A percentile compares a stretch with the other conserved stretches of the same genome.
Evolutionary conservation across 2,329 filamentous ascomycete species (phyloP).

Genomic region (Diaporthe caulivora): DNA sequence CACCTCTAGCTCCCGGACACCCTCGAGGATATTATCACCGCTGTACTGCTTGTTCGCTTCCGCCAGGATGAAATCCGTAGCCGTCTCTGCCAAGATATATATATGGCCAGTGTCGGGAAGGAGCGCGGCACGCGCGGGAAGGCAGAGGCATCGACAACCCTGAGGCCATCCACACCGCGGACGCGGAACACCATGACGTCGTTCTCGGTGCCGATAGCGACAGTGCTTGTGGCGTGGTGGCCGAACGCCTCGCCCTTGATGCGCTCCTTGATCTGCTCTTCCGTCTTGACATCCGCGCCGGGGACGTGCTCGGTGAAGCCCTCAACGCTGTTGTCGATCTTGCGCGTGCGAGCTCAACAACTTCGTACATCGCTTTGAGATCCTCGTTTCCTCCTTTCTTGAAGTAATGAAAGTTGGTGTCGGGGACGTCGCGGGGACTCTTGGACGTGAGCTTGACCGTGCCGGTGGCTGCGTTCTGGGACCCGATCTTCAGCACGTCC

Average conservation of each 20-base stretch:
- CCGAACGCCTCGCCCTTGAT: constrained; percentile 10
- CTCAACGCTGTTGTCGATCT: neutral
- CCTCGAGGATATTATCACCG: constrained; percentile 39
- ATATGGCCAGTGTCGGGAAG: constrained; percentile 15
- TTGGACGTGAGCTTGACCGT: constrained; percentile 71
- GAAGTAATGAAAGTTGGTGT: constrained; percentile 71
- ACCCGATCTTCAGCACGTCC: constrained; percentile 58
- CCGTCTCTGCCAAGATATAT: constrained; percentile 27
- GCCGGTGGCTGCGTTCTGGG: constrained; percentile 68
- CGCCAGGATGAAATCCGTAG: constrained; percentile 8
- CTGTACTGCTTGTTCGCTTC: neutral
- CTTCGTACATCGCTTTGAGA: constrained; percentile 46
- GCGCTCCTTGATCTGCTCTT: neutral
- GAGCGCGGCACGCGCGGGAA: constrained; percentile 22
- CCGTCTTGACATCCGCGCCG: neutral
- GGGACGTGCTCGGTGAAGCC: constrained; percentile 6
- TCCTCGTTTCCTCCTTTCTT: constrained; percentile 58
- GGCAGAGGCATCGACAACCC: constrained; percentile 17
- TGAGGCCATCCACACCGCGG: constrained; percentile 9
- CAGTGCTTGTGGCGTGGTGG: constrained; percentile 24
- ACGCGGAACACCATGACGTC: constrained; percentile 29
- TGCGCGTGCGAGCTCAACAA: neutral
- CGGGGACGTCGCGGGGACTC: constrained; percentile 71
- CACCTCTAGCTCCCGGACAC: constrained; percentile 7
- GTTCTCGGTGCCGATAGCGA: constrained; percentile 4